Percentiles rank a stretch among this genome's conserved stretches.
Conservation (phyloP, 164 flowering plant species). For the Vitis riparia region DNA sequence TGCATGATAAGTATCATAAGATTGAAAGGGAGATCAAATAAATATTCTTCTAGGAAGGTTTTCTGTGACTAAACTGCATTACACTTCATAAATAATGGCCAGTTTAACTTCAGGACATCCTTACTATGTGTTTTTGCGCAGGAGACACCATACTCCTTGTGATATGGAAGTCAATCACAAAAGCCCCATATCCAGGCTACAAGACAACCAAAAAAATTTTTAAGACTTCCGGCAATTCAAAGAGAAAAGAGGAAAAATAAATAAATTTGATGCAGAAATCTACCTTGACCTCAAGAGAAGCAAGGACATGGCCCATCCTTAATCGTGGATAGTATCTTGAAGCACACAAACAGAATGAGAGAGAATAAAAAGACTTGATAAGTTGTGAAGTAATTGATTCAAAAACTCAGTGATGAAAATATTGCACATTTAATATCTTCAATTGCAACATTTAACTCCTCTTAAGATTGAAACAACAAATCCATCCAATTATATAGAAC, state of each 20-base stretch:
- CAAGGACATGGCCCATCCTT: slow-evolving; percentile 2
- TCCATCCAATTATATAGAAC: too few species aligned
- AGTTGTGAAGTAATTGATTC: too few species aligned
- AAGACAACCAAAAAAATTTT: neutral
- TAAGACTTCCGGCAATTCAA: neutral
- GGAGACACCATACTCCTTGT: slow-evolving; percentile 1
- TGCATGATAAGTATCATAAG: neutral
- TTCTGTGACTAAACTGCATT: neutral
- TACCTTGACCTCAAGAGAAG: slow-evolving; percentile 12
- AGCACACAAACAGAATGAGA: neutral
- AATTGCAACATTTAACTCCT: too few species aligned
- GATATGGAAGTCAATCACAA: slow-evolving; percentile 7
- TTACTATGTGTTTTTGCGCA: slow-evolving; percentile 8
- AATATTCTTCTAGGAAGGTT: neutral
- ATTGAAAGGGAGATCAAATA: neutral
- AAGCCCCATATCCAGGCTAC: slow-evolving; percentile 12
- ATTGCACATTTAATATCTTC: too few species aligned
- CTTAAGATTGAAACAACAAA: too few species aligned
- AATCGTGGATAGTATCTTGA: slow-evolving; percentile 10
- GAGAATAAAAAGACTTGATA: too few species aligned
- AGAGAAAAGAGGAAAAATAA: neutral
- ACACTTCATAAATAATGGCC: neutral
- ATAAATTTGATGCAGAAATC: neutral
- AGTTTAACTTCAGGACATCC: neutral
- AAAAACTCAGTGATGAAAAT: too few species aligned